Evolutionary conservation across 306 rosid genomes (phyloP), one percentile per base, ranked within the genome.

Genomic region (Rosa persica): DNA sequence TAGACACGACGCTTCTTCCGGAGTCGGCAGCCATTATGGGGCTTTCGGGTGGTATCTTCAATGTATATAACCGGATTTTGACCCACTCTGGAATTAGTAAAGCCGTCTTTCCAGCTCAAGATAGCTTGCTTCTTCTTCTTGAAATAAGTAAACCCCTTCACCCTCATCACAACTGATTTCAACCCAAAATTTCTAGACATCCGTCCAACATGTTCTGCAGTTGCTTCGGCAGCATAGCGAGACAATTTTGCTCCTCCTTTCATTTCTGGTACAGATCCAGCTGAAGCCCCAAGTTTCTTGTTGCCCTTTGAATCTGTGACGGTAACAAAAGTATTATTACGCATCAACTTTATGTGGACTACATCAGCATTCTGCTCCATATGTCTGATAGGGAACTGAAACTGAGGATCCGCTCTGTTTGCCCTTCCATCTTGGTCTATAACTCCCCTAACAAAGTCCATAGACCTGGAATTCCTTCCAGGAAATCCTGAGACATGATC

Each of bases 301-400:
- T 93, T 88, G 73, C 97, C 97, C 79, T 89, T 89, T 51, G 86
- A 79, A 78, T 89, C 95, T 0, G 92, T 93, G 60, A 89, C 89
- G 1, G 97, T 89, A 25, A 93, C 88, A 73, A 93, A 93, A 12
- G 93, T 85, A 70, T 93, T 89, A 84, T 89, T 93, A 15, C 87
- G 89, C 87, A 86, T 69, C 78, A 93, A 40, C 87, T 93, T 93
- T 74, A 93, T 64, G 74, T 95, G 97, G 80, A 95, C 98, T 80
- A 86, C 70, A 79, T 95, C 98, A 65, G 90, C 92, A 80, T 85
- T 90, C 4, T 73, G 82, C 87, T 86, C 92, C 8, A 83, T 39
- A 22, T 54, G 69, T 6, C 69, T 64, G 12, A 1, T 2, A 13
- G 40, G 69, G 17, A 64, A 15, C 43, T 34, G 76, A 71, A 73